Evolutionary conservation across 2,329 filamentous ascomycete species (phyloP), one percentile per base, ranked within the genome.

Genomic region (Calonectria fujianensis): DNA sequence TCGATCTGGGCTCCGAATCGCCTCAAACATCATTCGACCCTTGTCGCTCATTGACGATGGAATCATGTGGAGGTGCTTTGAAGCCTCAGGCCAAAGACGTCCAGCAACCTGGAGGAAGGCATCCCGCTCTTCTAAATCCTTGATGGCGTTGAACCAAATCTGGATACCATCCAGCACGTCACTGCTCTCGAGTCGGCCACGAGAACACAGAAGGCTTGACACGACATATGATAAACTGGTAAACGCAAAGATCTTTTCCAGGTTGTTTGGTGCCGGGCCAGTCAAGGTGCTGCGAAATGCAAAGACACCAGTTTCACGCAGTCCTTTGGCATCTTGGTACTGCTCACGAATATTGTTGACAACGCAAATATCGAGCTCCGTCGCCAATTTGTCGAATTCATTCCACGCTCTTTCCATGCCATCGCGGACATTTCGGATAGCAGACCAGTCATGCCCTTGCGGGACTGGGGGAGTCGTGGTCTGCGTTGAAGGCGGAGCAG

Each of bases 171-270:
- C 54, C 0, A 81, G 41, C 1, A 81, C 73, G 0, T 79, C 65
- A 0, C 14, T 8, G 11, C 76, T 16, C 2, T 20, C n/a, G 1
- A 80, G 1, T 1, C 73, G 41, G 0, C 50, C 66, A 2, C 64
- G 71, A 0, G 65, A 31, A 4, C 35, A 39, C 0, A 80, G 59
- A 0, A 81, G 69, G 5, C 68, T 24, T 0, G 79, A 80, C 0
- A 78, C 74, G 0, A 79, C 76, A 2, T 80, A 79, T 0, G 79
- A 81, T 1, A 81, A n/a, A 13, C 75, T 73, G 9, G 77, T 70
- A 9, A 81, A 78, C 0, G 79, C 77, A 13, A 81, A 78, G 1
- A 80, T 13, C 0, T 74, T 72, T 2, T 27, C 18, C 0, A 80
- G 66, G 1, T 75, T 61, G 16, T 66, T 74, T 0, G 80, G 80